Evolutionary conservation across 1,139 yeast species (phyloP).

Genomic region (Chernovozyma sophiae-reginae): DNA sequence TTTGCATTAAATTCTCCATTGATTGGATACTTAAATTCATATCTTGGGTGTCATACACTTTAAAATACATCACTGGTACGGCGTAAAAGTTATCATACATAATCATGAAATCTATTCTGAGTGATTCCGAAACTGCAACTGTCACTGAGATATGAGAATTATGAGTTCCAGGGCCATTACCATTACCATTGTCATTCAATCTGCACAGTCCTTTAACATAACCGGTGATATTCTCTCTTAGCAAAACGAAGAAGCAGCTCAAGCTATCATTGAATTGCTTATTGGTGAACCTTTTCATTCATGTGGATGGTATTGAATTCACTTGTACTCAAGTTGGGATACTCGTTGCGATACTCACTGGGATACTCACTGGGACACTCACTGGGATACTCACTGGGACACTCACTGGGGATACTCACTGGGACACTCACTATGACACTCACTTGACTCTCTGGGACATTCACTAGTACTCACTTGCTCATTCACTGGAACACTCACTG

Average conservation of each 20-base stretch:
- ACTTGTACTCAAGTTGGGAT: too few relatives aligned
- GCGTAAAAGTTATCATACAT: conserved; percentile 27
- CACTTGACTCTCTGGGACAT: too few relatives aligned
- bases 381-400: too few relatives aligned
- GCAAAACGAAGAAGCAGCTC: not conserved
- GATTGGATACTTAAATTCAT: not conserved
- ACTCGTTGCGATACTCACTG: too few relatives aligned
- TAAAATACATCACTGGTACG: conserved; percentile 31
- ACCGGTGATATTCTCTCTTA: conserved; percentile 1
- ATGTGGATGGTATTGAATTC: not conserved
- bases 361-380: too few relatives aligned
- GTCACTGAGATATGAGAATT: conserved; percentile 1
- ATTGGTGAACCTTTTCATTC: not conserved
- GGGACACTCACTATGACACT: too few relatives aligned
- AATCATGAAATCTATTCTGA: conserved; percentile 14
- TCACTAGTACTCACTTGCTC: too few relatives aligned
- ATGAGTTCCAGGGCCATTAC: too few relatives aligned
- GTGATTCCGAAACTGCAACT: not conserved
- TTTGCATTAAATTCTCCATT: not conserved
- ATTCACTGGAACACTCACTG: too few relatives aligned
- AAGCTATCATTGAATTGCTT: conserved; percentile 1
- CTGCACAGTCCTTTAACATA: conserved; percentile 4
- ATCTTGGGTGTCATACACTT: conserved; percentile 8
- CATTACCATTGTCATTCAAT: too few relatives aligned
- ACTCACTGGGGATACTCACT: too few relatives aligned